A percentile compares a stretch with the other conserved stretches of the same genome.
These are phyloP conservation scores for Xerocomus spinulosus DNA, from an alignment of 768 basidiomycete species.

Conservation along the genomic window DNA sequence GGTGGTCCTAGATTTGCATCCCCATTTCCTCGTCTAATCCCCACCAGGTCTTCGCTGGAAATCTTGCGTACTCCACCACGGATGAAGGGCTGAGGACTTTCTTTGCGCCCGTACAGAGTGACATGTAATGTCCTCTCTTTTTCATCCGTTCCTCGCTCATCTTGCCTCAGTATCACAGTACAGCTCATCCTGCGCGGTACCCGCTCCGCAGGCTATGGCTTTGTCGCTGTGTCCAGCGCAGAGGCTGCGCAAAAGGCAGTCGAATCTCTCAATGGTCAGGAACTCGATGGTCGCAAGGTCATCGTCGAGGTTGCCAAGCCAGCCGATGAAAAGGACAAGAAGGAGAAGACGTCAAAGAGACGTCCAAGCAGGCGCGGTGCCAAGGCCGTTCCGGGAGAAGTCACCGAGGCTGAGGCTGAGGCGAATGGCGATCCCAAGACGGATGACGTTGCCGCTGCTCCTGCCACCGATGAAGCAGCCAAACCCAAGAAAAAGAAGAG, in stretches of 20 bases:
- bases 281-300: slow-evolving; percentile 84
- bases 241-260: slow-evolving; percentile 87
- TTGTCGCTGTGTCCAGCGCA: slow-evolving; percentile 75
- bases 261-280: slow-evolving; percentile 78
- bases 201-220: slow-evolving; percentile 89
- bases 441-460: slow-evolving; percentile 47
- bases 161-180: slow-evolving; percentile 58
- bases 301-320: slow-evolving; percentile 94
- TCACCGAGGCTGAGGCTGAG: slow-evolving; percentile 88
- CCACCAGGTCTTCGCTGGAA: slow-evolving; percentile 85
- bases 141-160: slow-evolving; percentile 4
- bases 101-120: slow-evolving; percentile 82
- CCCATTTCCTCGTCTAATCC: slow-evolving; percentile 9
- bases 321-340: slow-evolving; percentile 76
- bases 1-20: slow-evolving; percentile 38
- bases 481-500: slow-evolving; percentile 82
- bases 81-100: slow-evolving; percentile 93
- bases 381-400: slow-evolving; percentile 85
- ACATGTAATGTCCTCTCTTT: slow-evolving; percentile 61
- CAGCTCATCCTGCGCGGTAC: slow-evolving; percentile 83
- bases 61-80: slow-evolving; percentile 91
- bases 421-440: slow-evolving; percentile 71
- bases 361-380: slow-evolving; percentile 80
- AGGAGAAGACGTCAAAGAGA: slow-evolving; percentile 74
- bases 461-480: slow-evolving; percentile 50